Conservation (phyloP, 345 rosid species). For the Euphorbia lathyris region DNA sequence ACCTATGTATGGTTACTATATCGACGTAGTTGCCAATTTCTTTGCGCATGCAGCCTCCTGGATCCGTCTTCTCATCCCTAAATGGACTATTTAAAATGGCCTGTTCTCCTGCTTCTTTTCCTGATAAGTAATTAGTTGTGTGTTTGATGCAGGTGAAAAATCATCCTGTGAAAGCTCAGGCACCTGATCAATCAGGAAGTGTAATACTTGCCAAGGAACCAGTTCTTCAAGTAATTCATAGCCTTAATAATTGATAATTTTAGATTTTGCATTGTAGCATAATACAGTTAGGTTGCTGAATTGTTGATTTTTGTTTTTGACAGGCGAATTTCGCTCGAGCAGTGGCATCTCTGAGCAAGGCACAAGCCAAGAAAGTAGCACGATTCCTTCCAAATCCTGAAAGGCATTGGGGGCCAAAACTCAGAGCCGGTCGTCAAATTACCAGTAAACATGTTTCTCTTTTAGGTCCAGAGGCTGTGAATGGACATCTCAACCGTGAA, state of each 20-base stretch:
- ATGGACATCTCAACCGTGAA: constrained; percentile 55
- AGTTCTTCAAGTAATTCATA: constrained; percentile 58
- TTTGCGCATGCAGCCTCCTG: neutral
- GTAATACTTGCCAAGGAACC: constrained; percentile 91
- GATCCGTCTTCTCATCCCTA: neutral
- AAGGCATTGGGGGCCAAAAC: constrained; percentile 99
- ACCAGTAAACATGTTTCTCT: constrained; percentile 94
- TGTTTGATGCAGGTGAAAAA: constrained; percentile 58
- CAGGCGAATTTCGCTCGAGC: constrained; percentile 95
- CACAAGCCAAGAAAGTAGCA: constrained; percentile 86
- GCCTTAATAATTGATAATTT: neutral
- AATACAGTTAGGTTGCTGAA: neutral
- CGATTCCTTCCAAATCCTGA: constrained; percentile 96
- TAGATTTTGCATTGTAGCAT: too few species aligned
- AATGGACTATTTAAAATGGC: neutral
- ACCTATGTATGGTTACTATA: constrained; percentile 4
- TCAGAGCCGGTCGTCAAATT: constrained; percentile 91
- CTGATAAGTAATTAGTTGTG: neutral
- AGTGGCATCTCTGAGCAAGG: constrained; percentile 86
- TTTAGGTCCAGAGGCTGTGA: constrained; percentile 85
- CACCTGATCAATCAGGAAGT: constrained; percentile 79
- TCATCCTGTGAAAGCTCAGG: constrained; percentile 90
- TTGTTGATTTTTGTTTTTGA: constrained; percentile 9
- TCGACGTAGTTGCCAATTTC: neutral
- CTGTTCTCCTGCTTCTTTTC: neutral